These are phyloP conservation scores for Globisporangium spiculum DNA, from an alignment of 352 stramenopile species.

Conservation along the genomic window DNA sequence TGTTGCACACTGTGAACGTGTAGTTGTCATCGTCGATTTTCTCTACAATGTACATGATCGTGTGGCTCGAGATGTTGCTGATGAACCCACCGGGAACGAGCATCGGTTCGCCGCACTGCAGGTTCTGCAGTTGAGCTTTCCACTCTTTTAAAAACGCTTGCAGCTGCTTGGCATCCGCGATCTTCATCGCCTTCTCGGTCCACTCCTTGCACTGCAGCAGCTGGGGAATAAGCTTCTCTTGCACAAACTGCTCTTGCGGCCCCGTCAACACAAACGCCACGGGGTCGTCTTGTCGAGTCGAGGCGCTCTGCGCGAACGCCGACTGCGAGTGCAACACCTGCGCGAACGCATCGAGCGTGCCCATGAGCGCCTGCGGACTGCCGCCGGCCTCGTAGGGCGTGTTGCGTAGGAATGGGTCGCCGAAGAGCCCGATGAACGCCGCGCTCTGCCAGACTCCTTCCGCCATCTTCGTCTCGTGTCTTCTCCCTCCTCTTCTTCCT, in stretches of 20 bases:
- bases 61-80: conserved; percentile 66
- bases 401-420: conserved; percentile 72
- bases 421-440: conserved; percentile 72
- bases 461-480: conserved; percentile 9
- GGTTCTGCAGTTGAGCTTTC: conserved; percentile 46
- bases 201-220: conserved; percentile 48
- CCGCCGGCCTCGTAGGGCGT: conserved; percentile 79
- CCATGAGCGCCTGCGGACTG: conserved; percentile 60
- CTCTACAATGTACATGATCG: conserved; percentile 84
- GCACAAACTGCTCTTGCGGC: conserved; percentile 50
- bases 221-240: conserved; percentile 48
- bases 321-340: conserved; percentile 36
- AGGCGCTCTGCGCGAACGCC: conserved; percentile 4
- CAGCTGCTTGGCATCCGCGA: conserved; percentile 61
- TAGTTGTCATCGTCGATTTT: conserved; percentile 56
- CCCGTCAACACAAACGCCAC: conserved; percentile 49
- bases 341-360: conserved; percentile 37
- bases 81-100: conserved; percentile 79
- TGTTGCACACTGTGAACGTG: conserved; percentile 88
- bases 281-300: conserved; percentile 21
- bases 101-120: conserved; percentile 44
- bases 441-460: conserved; percentile 59
- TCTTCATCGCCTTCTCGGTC: conserved; percentile 53
- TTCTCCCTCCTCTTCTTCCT: background rate
- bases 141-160: conserved; percentile 67